Conservation (phyloP, 768 basidiomycete genomes). For the Hemileccinum rubropunctum region DNA sequence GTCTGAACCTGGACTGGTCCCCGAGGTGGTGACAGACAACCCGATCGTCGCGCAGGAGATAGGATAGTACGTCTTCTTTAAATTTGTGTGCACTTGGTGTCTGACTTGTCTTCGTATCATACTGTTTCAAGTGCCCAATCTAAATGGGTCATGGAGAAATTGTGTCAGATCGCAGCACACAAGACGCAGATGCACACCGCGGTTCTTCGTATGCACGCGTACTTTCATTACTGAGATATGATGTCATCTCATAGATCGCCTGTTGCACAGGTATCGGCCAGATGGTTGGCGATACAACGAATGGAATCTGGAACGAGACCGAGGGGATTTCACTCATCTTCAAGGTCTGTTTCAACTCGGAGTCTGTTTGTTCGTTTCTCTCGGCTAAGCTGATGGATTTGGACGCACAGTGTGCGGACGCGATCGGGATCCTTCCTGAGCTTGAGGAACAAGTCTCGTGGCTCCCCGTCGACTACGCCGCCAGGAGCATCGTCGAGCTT, state of each 20-base stretch:
- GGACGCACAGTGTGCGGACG: conserved; percentile 34
- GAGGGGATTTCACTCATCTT: conserved; percentile 34
- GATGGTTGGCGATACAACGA: conserved; percentile 48
- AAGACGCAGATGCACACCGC: conserved; percentile 20
- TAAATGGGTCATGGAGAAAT: conserved; percentile 56
- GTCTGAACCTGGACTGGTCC: conserved; percentile 17
- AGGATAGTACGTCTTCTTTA: conserved; percentile 27
- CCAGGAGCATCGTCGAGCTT: conserved; percentile 45
- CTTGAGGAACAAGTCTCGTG: conserved; percentile 38
- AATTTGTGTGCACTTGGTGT: neutral
- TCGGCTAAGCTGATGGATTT: neutral
- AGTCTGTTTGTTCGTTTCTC: neutral
- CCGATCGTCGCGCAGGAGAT: conserved; percentile 31
- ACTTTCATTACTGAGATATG: neutral
- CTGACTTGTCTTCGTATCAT: no score
- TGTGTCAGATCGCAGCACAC: conserved; percentile 42
- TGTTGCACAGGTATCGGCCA: conserved; percentile 47
- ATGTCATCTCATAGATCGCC: neutral
- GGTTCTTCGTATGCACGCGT: conserved; percentile 17
- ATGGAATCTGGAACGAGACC: conserved; percentile 55
- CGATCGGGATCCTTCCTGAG: conserved; percentile 35
- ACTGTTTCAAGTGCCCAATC: conserved; percentile 23
- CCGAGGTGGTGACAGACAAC: conserved; percentile 23
- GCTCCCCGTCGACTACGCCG: conserved; percentile 55
- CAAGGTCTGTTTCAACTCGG: conserved; percentile 25